Evolutionary conservation across 169 alveolate species (phyloP).

Genomic region (Ichthyophthirius multifiliis): DNA sequence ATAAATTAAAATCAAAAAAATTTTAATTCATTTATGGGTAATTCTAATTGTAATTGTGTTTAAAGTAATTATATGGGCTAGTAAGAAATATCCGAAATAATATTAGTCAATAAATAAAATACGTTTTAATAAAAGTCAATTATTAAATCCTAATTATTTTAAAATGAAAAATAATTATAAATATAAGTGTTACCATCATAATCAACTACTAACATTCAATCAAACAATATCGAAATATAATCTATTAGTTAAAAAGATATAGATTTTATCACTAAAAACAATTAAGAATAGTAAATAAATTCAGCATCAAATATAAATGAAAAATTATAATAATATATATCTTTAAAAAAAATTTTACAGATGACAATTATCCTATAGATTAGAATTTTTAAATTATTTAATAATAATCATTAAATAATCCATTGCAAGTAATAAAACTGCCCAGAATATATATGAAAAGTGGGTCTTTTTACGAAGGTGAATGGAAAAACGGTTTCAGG

Average conservation of each 20-base stretch:
- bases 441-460: not conserved
- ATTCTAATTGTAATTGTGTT: slow-evolving; percentile 4
- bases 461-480: not conserved
- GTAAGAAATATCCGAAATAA: not conserved
- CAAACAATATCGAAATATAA: too few species aligned
- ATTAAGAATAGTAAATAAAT: not conserved
- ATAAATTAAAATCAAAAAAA: too few species aligned
- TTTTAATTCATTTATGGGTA: too few species aligned
- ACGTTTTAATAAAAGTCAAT: slow-evolving; percentile 3
- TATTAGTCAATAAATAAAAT: not conserved
- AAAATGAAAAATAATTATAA: not conserved
- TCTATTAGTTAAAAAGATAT: not conserved
- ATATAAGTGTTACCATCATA: not conserved
- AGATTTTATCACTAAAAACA: not conserved
- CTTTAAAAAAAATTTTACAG: not conserved
- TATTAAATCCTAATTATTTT: not conserved
- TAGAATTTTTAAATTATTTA: not conserved
- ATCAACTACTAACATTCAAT: too few species aligned
- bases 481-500: not conserved
- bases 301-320: not conserved
- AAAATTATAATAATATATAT: not conserved
- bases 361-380: not conserved
- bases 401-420: not conserved
- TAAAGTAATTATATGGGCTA: not conserved
- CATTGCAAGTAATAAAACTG: not conserved